These are phyloP conservation scores for Phylloporus rhodoxanthus DNA, from an alignment of 768 basidiomycete species.

Conservation along the genomic window DNA sequence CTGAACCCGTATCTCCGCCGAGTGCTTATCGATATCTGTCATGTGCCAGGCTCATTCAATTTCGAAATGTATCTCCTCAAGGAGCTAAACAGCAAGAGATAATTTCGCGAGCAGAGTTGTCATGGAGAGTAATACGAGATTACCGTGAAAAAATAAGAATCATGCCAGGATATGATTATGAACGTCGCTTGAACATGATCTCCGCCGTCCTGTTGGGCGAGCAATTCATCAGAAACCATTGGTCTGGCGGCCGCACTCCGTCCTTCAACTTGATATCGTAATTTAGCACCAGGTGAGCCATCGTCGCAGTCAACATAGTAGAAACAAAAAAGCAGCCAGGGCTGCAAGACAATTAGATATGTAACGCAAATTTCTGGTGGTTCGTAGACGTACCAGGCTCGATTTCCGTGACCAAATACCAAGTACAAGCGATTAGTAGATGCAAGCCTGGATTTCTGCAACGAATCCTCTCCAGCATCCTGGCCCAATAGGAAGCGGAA, in stretches of 20 bases:
- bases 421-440: constrained; percentile 31
- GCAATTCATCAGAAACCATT: constrained; percentile 33
- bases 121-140: too few relatives aligned
- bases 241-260: constrained; percentile 31
- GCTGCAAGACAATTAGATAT: constrained; percentile 15
- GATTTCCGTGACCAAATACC: constrained; percentile 31
- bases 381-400: constrained; percentile 30
- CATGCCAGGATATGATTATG: too few relatives aligned
- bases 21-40: too few relatives aligned
- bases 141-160: background rate
- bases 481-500: constrained; percentile 35
- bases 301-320: constrained; percentile 34
- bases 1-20: too few relatives aligned
- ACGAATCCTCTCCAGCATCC: constrained; percentile 21
- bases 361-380: background rate
- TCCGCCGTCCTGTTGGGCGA: constrained; percentile 33
- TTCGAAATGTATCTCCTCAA: too few relatives aligned
- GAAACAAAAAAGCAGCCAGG: constrained; percentile 42
- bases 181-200: constrained; percentile 34
- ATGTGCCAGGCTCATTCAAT: too few relatives aligned
- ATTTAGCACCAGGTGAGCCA: constrained; percentile 37
- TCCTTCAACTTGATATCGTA: constrained; percentile 37
- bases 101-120: too few relatives aligned
- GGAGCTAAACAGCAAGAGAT: too few relatives aligned
- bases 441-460: constrained; percentile 25